Conservation (phyloP, 2,329 filamentous ascomycete genomes). For the Harringtonia aguacate region DNA sequence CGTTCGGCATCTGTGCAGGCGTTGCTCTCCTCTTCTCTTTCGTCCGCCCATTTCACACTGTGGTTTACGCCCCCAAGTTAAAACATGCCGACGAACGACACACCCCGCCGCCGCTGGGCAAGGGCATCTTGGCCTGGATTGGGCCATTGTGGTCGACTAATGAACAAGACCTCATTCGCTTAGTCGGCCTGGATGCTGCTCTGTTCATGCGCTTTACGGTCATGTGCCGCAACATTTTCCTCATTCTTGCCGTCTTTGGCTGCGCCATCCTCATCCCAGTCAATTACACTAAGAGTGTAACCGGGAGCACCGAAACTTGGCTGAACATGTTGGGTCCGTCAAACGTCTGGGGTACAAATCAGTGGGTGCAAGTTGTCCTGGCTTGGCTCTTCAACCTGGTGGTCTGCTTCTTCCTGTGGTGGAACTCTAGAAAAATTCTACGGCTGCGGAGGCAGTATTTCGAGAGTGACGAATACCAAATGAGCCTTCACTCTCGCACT, state of each 20-base stretch:
- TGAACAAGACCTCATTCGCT: constrained; percentile 67
- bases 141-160: constrained; percentile 65
- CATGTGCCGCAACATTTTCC: constrained; percentile 90
- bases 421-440: constrained; percentile 70
- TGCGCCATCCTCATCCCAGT: constrained; percentile 72
- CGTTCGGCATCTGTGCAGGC: constrained; percentile 60
- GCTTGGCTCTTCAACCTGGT: constrained; percentile 62
- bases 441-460: constrained; percentile 69
- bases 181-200: constrained; percentile 82
- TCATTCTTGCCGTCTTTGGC: constrained; percentile 59
- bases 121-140: constrained; percentile 82
- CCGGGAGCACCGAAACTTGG: constrained; percentile 28
- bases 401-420: constrained; percentile 75
- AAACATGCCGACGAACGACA: constrained; percentile 89
- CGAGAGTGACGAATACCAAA: constrained; percentile 77
- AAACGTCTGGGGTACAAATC: constrained; percentile 37
- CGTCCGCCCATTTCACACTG: constrained; percentile 78
- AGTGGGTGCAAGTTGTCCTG: constrained; percentile 50
- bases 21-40: constrained; percentile 79
- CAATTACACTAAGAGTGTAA: constrained; percentile 48
- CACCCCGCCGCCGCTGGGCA: constrained; percentile 75
- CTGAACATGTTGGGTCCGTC: constrained; percentile 50
- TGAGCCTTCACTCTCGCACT: constrained; percentile 68
- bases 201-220: constrained; percentile 79
- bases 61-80: constrained; percentile 88